Conservation (phyloP, 768 basidiomycete genomes). For the Hemileccinum impolitum region DNA sequence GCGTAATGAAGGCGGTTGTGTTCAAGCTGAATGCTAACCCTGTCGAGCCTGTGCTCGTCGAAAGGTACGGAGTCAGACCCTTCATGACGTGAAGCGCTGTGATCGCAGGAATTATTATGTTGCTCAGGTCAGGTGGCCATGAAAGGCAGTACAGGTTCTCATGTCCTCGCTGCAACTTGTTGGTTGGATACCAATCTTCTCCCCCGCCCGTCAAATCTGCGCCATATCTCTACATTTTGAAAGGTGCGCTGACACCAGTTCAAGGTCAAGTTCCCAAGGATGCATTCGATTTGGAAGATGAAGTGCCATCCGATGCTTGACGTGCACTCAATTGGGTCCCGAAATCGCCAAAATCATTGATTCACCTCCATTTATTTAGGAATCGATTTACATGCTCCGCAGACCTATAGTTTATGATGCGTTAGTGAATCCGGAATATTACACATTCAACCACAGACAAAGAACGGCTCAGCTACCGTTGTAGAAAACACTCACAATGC, state of each 20-base stretch:
- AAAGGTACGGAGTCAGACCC: constrained; percentile 53
- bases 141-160: constrained; percentile 72
- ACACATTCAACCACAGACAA: constrained; percentile 6
- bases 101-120: constrained; percentile 11
- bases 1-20: constrained; percentile 54
- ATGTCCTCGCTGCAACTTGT: constrained; percentile 49
- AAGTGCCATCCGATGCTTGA: constrained; percentile 3
- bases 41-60: constrained; percentile 68
- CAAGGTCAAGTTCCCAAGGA: constrained; percentile 85
- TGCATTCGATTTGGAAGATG: constrained; percentile 63
- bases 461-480: constrained; percentile 76
- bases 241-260: constrained; percentile 80
- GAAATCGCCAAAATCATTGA: background rate
- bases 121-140: constrained; percentile 56
- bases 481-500: constrained; percentile 64
- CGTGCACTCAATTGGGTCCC: background rate
- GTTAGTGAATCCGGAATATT: constrained; percentile 9
- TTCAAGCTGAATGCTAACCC: constrained; percentile 85
- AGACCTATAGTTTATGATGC: background rate
- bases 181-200: constrained; percentile 67
- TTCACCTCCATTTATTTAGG: background rate
- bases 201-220: constrained; percentile 75
- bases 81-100: constrained; percentile 14
- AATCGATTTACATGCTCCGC: background rate
- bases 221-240: constrained; percentile 75